Evolutionary conservation across 352 stramenopile species (phyloP), one percentile per base, ranked within the genome.

Genomic region (Phytopythium vexans): DNA sequence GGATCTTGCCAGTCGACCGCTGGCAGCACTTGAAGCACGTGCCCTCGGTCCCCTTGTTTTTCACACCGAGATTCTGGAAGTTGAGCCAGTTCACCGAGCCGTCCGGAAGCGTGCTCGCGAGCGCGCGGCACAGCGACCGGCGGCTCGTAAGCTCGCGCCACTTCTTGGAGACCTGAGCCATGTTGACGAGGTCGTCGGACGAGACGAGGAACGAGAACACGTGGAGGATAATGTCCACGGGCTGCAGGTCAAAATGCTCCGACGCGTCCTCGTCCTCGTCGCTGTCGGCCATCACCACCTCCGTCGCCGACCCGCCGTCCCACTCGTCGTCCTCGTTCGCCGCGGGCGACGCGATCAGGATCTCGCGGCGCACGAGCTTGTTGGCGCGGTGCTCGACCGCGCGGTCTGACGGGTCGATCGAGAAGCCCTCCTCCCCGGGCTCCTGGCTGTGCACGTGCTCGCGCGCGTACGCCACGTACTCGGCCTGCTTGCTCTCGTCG

Each of bases 1-100:
- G 57, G n/a, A 92, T 82, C 44, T 89, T 90, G 27, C 87, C 86
- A 6, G 78, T 89, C 21, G 82, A 91, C 7, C 86, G 77, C 58
- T 96, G 82, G 58, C 80, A 79, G 56, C 86, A 92, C 58, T 92
- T 93, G 48, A 94, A 94, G 49, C 84, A 95, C 0, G 77, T 92
- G 40, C 87, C 87, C 53, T 96, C 86, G 2, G 87, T 96, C 33
- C 87, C 87, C 53, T 94, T 93, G 72, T 95, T 94, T 57, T 94
- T 96, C 47, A 96, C 87, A 15, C 86, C 86, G 34, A 96, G 54
- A 55, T 93, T 94, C 46, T 88, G 88, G 42, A 96, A 96, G 54
- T 92, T 93, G 38, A 89, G 70, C 79, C 80, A 92, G 47, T 94
- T 93, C 38, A 96, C 84, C 0, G 73, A 83, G 10, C 86, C 86